phyloP scores from a whole-genome alignment of 2,329 filamentous ascomycete genomes.

The Sporothrix euskadiensis region DNA sequence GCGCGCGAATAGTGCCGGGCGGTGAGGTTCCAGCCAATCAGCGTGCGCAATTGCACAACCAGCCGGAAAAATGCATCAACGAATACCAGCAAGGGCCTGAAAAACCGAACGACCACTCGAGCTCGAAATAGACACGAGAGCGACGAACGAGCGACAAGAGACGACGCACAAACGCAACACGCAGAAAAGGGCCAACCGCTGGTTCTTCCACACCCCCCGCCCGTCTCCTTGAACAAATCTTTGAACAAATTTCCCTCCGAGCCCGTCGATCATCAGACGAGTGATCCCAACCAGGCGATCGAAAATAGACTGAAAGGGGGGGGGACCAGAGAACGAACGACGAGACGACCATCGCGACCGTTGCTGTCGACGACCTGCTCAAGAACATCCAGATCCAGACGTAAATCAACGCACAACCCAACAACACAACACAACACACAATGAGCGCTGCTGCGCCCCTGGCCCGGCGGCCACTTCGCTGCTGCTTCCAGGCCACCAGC shows the following conservation, averaged over 20 bases:
- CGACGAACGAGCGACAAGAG: background rate
- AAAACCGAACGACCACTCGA: slow-evolving; percentile 13
- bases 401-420: background rate
- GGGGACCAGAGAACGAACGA: background rate
- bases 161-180: background rate
- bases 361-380: background rate
- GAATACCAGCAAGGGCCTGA: slow-evolving; percentile 11
- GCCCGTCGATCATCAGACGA: slow-evolving; percentile 21
- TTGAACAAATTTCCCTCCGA: slow-evolving; percentile 20
- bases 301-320: slow-evolving; percentile 8
- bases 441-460: slow-evolving; percentile 28
- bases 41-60: slow-evolving; percentile 28
- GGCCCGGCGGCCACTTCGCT: slow-evolving; percentile 29
- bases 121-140: slow-evolving; percentile 18
- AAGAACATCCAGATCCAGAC: background rate
- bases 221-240: slow-evolving; percentile 18
- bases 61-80: slow-evolving; percentile 20
- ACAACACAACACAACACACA: background rate
- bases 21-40: slow-evolving; percentile 42
- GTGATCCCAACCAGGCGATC: slow-evolving; percentile 18
- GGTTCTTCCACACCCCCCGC: background rate
- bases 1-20: slow-evolving; percentile 28
- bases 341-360: background rate
- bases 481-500: slow-evolving; percentile 21
- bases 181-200: background rate